These are phyloP conservation scores for Massarina eburnea DNA, from an alignment of 2,329 filamentous ascomycete genomes.

Conservation along the genomic window DNA sequence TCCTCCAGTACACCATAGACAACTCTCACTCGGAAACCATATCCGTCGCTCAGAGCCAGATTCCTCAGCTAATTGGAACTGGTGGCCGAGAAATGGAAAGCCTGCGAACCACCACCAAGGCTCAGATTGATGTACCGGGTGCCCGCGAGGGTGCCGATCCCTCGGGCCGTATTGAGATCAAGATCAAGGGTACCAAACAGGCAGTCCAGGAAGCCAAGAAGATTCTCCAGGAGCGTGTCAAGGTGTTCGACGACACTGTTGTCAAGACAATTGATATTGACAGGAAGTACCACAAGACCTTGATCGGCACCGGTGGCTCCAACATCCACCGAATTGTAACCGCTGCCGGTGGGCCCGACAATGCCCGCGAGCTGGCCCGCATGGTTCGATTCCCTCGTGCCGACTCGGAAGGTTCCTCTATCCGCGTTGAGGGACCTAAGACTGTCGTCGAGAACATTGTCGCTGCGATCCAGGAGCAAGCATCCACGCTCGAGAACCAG, in stretches of 20 bases:
- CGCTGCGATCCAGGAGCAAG: constrained; percentile 76
- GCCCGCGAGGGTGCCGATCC: constrained; percentile 69
- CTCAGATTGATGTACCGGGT: constrained; percentile 88
- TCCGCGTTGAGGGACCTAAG: constrained; percentile 84
- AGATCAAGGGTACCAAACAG: constrained; percentile 87
- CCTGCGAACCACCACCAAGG: constrained; percentile 79
- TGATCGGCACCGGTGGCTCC: constrained; percentile 85
- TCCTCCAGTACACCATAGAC: constrained; percentile 87
- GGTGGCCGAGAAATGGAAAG: constrained; percentile 90
- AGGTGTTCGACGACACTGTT: constrained; percentile 87
- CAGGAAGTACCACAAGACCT: constrained; percentile 84
- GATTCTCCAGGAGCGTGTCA: constrained; percentile 81
- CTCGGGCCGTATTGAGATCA: constrained; percentile 76
- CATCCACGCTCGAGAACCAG: constrained; percentile 81
- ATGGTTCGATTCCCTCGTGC: constrained; percentile 94
- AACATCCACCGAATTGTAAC: constrained; percentile 85
- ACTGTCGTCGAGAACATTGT: constrained; percentile 88
- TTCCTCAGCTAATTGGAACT: constrained; percentile 91
- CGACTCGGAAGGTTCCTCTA: constrained; percentile 77
- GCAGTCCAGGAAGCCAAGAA: constrained; percentile 92
- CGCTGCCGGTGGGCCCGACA: constrained; percentile 85
- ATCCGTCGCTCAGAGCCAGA: constrained; percentile 84
- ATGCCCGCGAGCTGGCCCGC: constrained; percentile 78
- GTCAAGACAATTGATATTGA: constrained; percentile 85
- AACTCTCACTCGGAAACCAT: constrained; percentile 80